Percentiles rank a stretch among this genome's conserved stretches.
Conservation (phyloP, 2,329 filamentous ascomycete genomes). For the Meredithiella fracta region DNA sequence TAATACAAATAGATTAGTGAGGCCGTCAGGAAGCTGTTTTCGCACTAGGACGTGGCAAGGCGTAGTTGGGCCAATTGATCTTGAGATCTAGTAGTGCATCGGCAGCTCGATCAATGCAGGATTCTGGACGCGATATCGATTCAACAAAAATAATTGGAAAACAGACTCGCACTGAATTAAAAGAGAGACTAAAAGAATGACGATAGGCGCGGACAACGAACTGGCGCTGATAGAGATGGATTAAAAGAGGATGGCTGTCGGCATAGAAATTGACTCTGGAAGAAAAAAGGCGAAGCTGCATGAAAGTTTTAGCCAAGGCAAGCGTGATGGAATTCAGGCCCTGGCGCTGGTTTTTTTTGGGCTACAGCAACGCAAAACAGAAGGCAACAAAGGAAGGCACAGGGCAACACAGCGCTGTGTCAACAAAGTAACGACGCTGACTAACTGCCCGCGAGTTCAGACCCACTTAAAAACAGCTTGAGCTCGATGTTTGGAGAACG, state of each 20-base stretch:
- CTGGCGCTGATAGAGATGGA: no score
- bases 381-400: no score
- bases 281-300: constrained; percentile 12
- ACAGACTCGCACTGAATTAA: neutral
- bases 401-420: neutral
- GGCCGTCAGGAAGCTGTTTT: neutral
- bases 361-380: constrained; percentile 5
- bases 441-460: constrained; percentile 6
- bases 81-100: constrained; percentile 7
- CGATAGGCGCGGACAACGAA: neutral
- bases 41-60: neutral
- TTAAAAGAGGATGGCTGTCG: constrained; percentile 1
- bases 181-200: neutral
- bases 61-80: neutral
- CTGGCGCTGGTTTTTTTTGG: constrained; percentile 13
- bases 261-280: neutral
- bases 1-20: neutral
- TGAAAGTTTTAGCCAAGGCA: constrained; percentile 1
- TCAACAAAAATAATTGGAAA: neutral
- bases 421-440: constrained; percentile 13
- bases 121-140: neutral
- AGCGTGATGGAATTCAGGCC: constrained; percentile 11
- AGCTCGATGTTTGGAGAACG: neutral
- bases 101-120: neutral
- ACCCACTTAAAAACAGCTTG: constrained; percentile 6